A percentile compares a stretch with the other conserved stretches of the same genome.
Conservation (phyloP, 192 early-diverging fungal species). For the Hyaloraphidium curvatum region DNA sequence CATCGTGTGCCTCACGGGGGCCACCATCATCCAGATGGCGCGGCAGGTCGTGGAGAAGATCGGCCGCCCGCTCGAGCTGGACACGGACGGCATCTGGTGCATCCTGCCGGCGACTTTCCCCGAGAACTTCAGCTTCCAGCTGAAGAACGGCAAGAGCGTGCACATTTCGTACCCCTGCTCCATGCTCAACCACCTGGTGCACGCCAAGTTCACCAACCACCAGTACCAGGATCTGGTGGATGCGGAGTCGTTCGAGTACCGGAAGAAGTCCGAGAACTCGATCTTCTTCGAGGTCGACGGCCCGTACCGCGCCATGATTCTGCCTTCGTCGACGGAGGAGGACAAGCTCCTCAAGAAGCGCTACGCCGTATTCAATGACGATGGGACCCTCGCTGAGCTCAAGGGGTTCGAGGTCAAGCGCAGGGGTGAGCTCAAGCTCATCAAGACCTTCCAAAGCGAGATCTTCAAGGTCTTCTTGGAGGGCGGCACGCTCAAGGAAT, state of each 20-base stretch:
- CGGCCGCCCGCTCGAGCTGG: slow-evolving; percentile 85
- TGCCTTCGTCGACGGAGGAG: slow-evolving; percentile 84
- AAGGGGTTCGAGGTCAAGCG: slow-evolving; percentile 99
- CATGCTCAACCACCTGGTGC: slow-evolving; percentile 94
- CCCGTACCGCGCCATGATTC: slow-evolving; percentile 94
- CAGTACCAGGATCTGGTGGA: slow-evolving; percentile 76
- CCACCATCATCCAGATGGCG: slow-evolving; percentile 93
- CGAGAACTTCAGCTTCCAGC: slow-evolving; percentile 73
- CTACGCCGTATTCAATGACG: slow-evolving; percentile 93
- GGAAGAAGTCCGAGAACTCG: slow-evolving; percentile 66
- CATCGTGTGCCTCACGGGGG: slow-evolving; percentile 89
- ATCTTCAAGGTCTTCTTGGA: slow-evolving; percentile 88
- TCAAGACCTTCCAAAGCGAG: slow-evolving; percentile 92
- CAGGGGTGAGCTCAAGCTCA: slow-evolving; percentile 91
- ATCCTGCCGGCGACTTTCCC: slow-evolving; percentile 83
- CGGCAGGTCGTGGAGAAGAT: slow-evolving; percentile 77
- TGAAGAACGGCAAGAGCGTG: slow-evolving; percentile 56
- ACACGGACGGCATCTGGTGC: slow-evolving; percentile 99
- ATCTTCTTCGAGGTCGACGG: slow-evolving; percentile 99
- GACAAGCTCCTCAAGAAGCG: slow-evolving; percentile 95
- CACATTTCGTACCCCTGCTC: slow-evolving; percentile 92
- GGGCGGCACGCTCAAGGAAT: slow-evolving; percentile 63
- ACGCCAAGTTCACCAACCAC: slow-evolving; percentile 89
- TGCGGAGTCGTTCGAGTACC: slow-evolving; percentile 34
- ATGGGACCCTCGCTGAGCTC: slow-evolving; percentile 83